A percentile compares a stretch with the other conserved stretches of the same genome.
These are phyloP conservation scores for Hordeum vulgare DNA, from an alignment of 176 grass and related monocot genomes.

Conservation along the genomic window MorexV3_pseudomolecules_assembly NC_058523.1:32350147-32350646, in stretches of 20 bases:
- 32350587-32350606: background rate
- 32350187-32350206: background rate
- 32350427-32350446: background rate
- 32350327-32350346: too few relatives aligned
- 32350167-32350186: background rate
- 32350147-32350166: background rate
- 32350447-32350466: background rate
- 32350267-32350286: background rate
- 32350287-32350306: background rate
- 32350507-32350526: background rate
- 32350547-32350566: background rate
- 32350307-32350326: background rate
- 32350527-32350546: background rate
- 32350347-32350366: background rate
- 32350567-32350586: background rate
- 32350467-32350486: background rate
- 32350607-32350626: background rate
- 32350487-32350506: background rate
- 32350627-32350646: background rate
- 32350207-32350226: background rate
- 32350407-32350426: background rate
- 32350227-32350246: background rate
- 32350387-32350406: background rate
- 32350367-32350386: background rate
- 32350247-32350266: background rate